These are phyloP conservation scores for Hibiscus syriacus DNA, from an alignment of 345 rosid genomes.

Conservation along the genomic window DNA sequence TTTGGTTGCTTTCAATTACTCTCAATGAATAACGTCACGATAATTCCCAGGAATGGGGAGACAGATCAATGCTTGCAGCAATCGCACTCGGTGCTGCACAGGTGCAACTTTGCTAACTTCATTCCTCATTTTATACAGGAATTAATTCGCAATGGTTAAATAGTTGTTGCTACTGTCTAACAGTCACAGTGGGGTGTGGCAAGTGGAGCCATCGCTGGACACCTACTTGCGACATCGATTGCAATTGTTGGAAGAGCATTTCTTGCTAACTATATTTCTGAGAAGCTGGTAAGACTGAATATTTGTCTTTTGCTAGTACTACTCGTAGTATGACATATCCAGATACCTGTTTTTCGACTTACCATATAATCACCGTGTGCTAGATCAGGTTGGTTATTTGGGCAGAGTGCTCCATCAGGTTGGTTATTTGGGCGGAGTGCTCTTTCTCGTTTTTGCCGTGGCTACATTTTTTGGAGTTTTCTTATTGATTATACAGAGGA, in stretches of 20 bases:
- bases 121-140: neutral
- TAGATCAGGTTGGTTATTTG: constrained; percentile 72
- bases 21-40: neutral
- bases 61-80: too few species aligned
- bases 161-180: neutral
- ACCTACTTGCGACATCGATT: too few species aligned
- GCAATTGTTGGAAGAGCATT: too few species aligned
- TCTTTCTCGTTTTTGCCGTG: constrained; percentile 76
- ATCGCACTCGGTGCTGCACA: too few species aligned
- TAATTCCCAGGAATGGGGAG: too few species aligned
- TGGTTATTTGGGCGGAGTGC: too few species aligned
- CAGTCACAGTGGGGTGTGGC: constrained; percentile 97
- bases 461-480: constrained; percentile 88
- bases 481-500: constrained; percentile 21
- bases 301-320: neutral
- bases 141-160: neutral
- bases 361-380: constrained; percentile 13
- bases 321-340: neutral
- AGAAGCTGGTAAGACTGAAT: constrained; percentile 60
- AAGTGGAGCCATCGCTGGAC: constrained; percentile 89
- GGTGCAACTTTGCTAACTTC: constrained; percentile 4
- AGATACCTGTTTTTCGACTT: neutral
- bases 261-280: too few species aligned
- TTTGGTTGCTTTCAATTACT: neutral
- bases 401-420: too few species aligned